Percentiles rank a stretch among this genome's conserved stretches.
Conservation (phyloP, 257 asterid genomes). For the Ligustrum vulgare region DNA sequence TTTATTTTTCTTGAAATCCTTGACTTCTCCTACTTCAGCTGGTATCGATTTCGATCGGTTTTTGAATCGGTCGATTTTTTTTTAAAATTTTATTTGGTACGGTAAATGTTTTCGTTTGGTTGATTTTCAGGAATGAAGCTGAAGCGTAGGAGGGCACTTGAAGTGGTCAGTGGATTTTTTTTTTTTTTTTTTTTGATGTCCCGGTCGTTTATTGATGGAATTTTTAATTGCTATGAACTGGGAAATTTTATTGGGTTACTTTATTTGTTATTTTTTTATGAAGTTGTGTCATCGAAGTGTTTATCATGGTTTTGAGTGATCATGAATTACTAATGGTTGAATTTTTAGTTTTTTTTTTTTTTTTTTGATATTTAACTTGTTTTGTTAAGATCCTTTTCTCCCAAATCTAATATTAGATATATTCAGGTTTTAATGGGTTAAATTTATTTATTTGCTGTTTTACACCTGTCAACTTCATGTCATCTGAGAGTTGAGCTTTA, state of each 20-base stretch:
- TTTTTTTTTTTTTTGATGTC: slow-evolving; percentile 20
- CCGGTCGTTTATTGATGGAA: slow-evolving; percentile 17
- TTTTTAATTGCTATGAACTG: slow-evolving; percentile 10
- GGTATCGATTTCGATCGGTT: slow-evolving; percentile 20
- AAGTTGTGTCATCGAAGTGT: slow-evolving; percentile 2
- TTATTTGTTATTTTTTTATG: neutral
- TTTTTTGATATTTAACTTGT: neutral
- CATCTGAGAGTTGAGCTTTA: neutral
- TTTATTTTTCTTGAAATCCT: slow-evolving; percentile 21
- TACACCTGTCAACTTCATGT: neutral
- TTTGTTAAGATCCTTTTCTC: no score
- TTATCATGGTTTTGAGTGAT: slow-evolving; percentile 12
- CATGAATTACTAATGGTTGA: slow-evolving; percentile 9
- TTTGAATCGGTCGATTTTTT: slow-evolving; percentile 32
- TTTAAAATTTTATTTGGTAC: slow-evolving; percentile 29
- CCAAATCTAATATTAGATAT: no score
- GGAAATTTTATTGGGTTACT: slow-evolving; percentile 24
- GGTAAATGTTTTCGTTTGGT: slow-evolving; percentile 61
- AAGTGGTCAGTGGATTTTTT: slow-evolving; percentile 70
- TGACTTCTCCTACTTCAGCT: slow-evolving; percentile 25
- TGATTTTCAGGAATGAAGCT: slow-evolving; percentile 69
- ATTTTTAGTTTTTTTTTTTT: neutral
- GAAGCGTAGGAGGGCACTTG: slow-evolving; percentile 93
- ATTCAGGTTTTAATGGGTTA: neutral
- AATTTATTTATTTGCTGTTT: neutral